These are phyloP conservation scores for Dillenia turbinata DNA, from an alignment of 164 flowering plant genomes.

Conservation along the genomic window DNA sequence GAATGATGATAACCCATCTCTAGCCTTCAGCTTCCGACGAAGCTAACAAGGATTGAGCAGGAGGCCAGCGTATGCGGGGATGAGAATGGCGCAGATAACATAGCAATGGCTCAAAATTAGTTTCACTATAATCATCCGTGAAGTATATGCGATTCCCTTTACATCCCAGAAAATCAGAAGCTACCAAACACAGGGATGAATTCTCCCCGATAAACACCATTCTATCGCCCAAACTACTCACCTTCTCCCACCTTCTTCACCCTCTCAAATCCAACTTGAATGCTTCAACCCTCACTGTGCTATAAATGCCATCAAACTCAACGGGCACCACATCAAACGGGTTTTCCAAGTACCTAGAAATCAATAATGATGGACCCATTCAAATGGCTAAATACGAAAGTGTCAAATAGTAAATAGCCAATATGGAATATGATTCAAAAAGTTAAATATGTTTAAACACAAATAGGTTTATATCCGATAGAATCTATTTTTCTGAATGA, in stretches of 20 bases:
- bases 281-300: constrained; percentile 37
- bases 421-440: too few species aligned
- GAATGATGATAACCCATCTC: too few species aligned
- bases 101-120: constrained; percentile 30
- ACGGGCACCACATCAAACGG: constrained; percentile 15
- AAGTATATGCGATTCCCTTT: constrained; percentile 41
- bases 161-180: constrained; percentile 37
- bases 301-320: constrained; percentile 18
- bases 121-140: constrained; percentile 50
- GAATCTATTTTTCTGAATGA: too few species aligned
- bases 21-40: too few species aligned
- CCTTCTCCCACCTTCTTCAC: constrained; percentile 25
- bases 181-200: constrained; percentile 38
- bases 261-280: constrained; percentile 24
- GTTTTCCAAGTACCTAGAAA: constrained; percentile 33
- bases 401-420: too few species aligned
- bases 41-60: constrained; percentile 32
- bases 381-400: too few species aligned
- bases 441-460: too few species aligned
- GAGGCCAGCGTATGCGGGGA: constrained; percentile 16
- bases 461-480: too few species aligned
- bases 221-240: constrained; percentile 31
- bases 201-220: constrained; percentile 47
- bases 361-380: too few species aligned
- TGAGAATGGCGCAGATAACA: constrained; percentile 24